Conservation (phyloP, 768 basidiomycete genomes). For the Leccinum pellstonianum region DNA sequence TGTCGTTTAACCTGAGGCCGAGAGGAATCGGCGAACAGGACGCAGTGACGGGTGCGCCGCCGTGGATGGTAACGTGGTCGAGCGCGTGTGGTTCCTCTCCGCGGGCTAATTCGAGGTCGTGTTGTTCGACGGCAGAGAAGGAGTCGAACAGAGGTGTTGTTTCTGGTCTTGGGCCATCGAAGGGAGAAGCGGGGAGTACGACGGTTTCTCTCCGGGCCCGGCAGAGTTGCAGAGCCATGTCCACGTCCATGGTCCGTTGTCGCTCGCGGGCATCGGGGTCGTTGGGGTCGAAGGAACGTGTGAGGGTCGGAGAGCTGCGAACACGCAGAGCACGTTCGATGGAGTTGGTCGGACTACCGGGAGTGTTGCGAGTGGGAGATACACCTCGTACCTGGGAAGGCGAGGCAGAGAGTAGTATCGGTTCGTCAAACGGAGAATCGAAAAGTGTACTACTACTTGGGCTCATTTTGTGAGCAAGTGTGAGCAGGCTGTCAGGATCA, state of each 20-base stretch:
- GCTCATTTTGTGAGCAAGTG: neutral
- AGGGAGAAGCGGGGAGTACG: slow-evolving; percentile 37
- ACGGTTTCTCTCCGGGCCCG: slow-evolving; percentile 67
- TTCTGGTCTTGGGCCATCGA: slow-evolving; percentile 31
- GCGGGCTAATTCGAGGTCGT: slow-evolving; percentile 43
- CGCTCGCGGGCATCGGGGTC: slow-evolving; percentile 79
- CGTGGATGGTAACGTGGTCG: slow-evolving; percentile 12
- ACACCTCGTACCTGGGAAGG: slow-evolving; percentile 41
- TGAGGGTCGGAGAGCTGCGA: slow-evolving; percentile 61
- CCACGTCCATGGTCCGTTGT: slow-evolving; percentile 91
- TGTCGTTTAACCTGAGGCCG: slow-evolving; percentile 40
- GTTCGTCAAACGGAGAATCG: slow-evolving; percentile 38
- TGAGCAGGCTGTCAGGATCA: neutral
- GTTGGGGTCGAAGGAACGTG: slow-evolving; percentile 62
- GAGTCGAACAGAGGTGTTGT: slow-evolving; percentile 37
- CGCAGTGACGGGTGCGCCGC: slow-evolving; percentile 1
- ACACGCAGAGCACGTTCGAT: slow-evolving; percentile 41
- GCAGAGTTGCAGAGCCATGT: slow-evolving; percentile 83
- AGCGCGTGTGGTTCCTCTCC: slow-evolving; percentile 26
- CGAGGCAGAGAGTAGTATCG: slow-evolving; percentile 36
- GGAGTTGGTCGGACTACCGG: slow-evolving; percentile 38
- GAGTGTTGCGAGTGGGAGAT: slow-evolving; percentile 38
- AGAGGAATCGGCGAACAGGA: slow-evolving; percentile 15
- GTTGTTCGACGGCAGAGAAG: slow-evolving; percentile 51
- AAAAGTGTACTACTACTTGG: slow-evolving; percentile 29